Evolutionary conservation across 1,284 basidiomycete species (phyloP).

Genomic region (Vanrija pseudolonga): DNA sequence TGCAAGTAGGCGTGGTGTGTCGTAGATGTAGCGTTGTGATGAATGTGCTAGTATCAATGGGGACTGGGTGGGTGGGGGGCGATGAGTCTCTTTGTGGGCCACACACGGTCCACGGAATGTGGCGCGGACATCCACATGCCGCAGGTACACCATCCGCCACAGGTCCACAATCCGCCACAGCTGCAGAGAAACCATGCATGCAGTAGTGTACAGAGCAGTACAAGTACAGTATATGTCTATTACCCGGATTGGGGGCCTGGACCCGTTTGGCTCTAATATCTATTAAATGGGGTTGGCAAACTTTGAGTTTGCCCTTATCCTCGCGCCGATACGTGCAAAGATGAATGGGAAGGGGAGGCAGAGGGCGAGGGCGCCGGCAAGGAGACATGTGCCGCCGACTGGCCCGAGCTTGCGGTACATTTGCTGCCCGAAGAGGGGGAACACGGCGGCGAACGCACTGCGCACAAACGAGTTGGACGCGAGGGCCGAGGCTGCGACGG

Average conservation of each 20-base stretch:
- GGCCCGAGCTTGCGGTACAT: constrained; percentile 57
- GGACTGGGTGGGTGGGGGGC: no score
- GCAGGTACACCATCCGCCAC: no score
- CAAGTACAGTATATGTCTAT: no score
- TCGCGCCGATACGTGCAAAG: constrained; percentile 43
- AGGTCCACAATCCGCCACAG: no score
- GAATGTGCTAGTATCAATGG: background rate
- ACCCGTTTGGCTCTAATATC: no score
- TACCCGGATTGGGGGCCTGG: no score
- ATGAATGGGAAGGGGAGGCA: constrained; percentile 66
- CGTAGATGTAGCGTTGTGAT: background rate
- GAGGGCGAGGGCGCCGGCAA: constrained; percentile 65
- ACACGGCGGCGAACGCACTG: constrained; percentile 64
- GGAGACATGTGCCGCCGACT: constrained; percentile 69
- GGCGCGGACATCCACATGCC: no score
- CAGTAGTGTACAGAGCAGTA: no score
- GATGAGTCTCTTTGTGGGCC: no score
- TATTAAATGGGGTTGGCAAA: constrained; percentile 4
- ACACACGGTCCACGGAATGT: no score
- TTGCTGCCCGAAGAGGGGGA: constrained; percentile 57
- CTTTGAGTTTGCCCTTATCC: constrained; percentile 23
- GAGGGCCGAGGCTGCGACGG: constrained; percentile 72
- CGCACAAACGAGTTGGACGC: constrained; percentile 67
- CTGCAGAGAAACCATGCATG: background rate
- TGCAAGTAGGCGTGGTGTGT: constrained; percentile 3